Evolutionary conservation across 768 basidiomycete species (phyloP), one percentile per base, ranked within the genome.

Genomic region (Dioszegia crocea): DNA sequence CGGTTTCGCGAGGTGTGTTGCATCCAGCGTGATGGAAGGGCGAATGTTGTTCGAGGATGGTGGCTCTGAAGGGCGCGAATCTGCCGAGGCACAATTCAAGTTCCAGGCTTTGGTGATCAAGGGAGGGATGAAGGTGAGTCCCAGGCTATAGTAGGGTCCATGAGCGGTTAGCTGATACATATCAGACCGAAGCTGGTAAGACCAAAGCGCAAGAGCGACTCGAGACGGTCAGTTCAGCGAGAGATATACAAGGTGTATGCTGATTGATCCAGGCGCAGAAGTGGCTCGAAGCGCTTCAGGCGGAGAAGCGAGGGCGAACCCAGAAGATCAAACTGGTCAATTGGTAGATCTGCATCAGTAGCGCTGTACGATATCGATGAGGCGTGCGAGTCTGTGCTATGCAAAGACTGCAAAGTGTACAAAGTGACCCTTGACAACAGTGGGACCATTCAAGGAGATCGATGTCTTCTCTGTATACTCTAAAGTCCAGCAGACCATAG

Each of bases 51-150:
- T 75, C 82, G 24, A 58, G 84, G 17, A 51, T 38, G 33, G 29
- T 29, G 9, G 16, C 12, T 2, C 14, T 9, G 24, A 48, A 36
- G 76, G 82, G 48, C 79, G 76, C 14, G 67, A 76, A 3, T 66
- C 85, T 0, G 85, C 88, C 4, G 84, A 91, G 26, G 83, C 84
- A 56, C 91, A 94, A 70, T 93, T 93, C 71, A 78, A 89, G 33
- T 33, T 63, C 88, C 92, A 93, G 76, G 81, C 93, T 29, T 74
- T 93, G 29, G 82, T 84, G 58, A 88, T 93, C 57, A 81, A 79
- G 39, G 84, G 84, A 44, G 80, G 83, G 60, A 83, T 93, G 60
- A 93, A 92, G 68, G 77, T 76, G 40, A 41, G 73, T 66, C 4
- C 38, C 31, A 26, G 10, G 23, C 11, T 4, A 6, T 23, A 14